Evolutionary conservation across 164 flowering plant genomes (phyloP), one percentile per base, ranked within the genome.

Genomic region (Chimonanthus praecox): DNA sequence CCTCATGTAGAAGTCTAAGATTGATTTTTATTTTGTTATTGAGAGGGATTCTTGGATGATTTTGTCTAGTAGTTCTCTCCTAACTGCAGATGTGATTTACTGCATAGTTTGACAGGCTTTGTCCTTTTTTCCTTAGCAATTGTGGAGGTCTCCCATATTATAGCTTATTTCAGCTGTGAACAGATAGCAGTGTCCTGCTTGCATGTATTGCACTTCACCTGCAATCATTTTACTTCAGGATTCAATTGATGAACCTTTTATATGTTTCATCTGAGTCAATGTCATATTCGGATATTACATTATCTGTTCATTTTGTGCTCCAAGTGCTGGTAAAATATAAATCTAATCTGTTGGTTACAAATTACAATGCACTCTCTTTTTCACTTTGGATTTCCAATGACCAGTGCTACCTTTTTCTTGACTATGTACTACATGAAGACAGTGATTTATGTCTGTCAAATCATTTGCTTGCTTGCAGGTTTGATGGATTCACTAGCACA

Each of bases 401-500:
- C 33, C 20, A 16, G 20, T n/a, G 16, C 33, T 58, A 13, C 11
- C 61, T 58, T 58, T 58, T 63, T 44, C 9, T 20, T 63, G 49
- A 46, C 9, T 73, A 5, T 4, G 44, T 6, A 43, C 33, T 20
- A 63, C 10, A 21, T 20, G 58, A 58, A 47, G 58, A 47, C 20
- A 60, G 44, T 48, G 13, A 68, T 74, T 74, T 8, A 47, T 48
- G 58, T 49, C 46, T 3, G 33, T 63, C 5, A 15, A 8, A 15
- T 73, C 9, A n/a, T 21, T 72, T 5, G 47, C 63, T 72, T 7
- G 73, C 66, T 58, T 50, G 63, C 87, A 95, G 99, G 86, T 90
- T 87, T 85, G 99, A 96, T 87, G 98, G 99, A 71, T 96, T 94
- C 78, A 96, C 99, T 0, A 94, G 99, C 83, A 94, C 98, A 65